Percentiles rank a stretch among this genome's conserved stretches.
Conservation (phyloP, 192 early-diverging fungal genomes). For the Podila verticillata region DNA sequence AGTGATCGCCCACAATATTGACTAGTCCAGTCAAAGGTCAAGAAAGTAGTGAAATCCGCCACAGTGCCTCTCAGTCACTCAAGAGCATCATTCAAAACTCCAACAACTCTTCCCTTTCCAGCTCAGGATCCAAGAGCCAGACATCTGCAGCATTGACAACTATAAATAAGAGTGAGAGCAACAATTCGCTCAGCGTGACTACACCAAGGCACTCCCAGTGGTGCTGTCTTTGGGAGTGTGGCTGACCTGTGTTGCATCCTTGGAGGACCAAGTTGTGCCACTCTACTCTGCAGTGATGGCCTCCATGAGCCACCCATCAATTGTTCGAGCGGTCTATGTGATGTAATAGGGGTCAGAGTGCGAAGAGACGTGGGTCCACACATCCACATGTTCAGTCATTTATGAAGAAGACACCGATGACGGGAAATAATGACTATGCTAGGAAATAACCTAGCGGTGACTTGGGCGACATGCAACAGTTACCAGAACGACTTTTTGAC, state of each 20-base stretch:
- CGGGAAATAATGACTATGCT: too few relatives aligned
- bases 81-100: constrained; percentile 36
- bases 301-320: constrained; percentile 76
- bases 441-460: too few relatives aligned
- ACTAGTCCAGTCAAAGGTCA: neutral
- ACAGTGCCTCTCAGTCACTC: constrained; percentile 28
- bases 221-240: constrained; percentile 78
- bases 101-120: constrained; percentile 9
- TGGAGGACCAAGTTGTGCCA: constrained; percentile 98
- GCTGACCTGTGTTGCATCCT: constrained; percentile 80
- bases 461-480: constrained; percentile 80
- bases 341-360: too few relatives aligned
- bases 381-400: too few relatives aligned
- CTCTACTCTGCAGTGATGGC: constrained; percentile 81
- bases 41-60: neutral
- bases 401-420: too few relatives aligned
- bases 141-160: neutral
- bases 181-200: neutral
- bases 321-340: constrained; percentile 93
- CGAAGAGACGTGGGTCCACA: too few relatives aligned
- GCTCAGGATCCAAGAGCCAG: neutral
- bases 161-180: constrained; percentile 1
- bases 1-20: neutral
- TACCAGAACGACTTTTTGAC: constrained; percentile 87
- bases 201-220: constrained; percentile 63